Base-by-base conservation (phyloP, 78 protist species). In the Tieghemostelium lacteum region DNA sequence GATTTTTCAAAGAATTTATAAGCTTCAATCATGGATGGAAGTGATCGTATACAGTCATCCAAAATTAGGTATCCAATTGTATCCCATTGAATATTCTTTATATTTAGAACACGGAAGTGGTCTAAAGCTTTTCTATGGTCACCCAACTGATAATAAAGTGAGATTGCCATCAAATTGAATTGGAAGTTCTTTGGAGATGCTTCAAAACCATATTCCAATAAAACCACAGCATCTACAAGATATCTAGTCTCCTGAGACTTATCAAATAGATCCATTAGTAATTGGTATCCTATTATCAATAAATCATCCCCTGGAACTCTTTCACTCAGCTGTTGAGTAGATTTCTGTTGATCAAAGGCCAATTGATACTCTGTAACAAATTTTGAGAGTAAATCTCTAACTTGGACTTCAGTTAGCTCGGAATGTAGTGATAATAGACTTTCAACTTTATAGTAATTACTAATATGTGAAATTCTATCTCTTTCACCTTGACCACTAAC, bases 71-170 rank as follows among this genome's bases (percentile, higher is more conserved):
- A 49, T 17, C 67, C 76, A 14, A 83, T 16, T 0, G 80, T 83
- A 42, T 83, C 91, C 71, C 73, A 83, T 69, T 83, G 91, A 57
- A 83, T 83, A 63, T 83, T 83, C 42, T 83, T 83, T 33, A 83
- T 39, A 6, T 28, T 83, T 22, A 83, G 50, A 19, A 33, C 55
- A 31, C 69, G 29, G 63, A 83, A 37, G 50, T 83, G 67, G 2
- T 67, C 3, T 7, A 8, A 0, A 5, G 78, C 78, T 8, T 20
- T 26, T 29, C 31, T 17, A 42, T 37, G 33, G 4, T 70, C 70
- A 49, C 91, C 91, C 52, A 83, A 36, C 26, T 60, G 58, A 36
- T 39, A 39, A 29, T 83, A 83, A 26, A 83, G 7, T 2, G 33
- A 4, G 1, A 83, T 40, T 0, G 69, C 26, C 7, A 26, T 31